Evolutionary conservation across 2,329 filamentous ascomycete species (phyloP), one percentile per base, ranked within the genome.

Genomic region (Hypoxylon sp.): DNA sequence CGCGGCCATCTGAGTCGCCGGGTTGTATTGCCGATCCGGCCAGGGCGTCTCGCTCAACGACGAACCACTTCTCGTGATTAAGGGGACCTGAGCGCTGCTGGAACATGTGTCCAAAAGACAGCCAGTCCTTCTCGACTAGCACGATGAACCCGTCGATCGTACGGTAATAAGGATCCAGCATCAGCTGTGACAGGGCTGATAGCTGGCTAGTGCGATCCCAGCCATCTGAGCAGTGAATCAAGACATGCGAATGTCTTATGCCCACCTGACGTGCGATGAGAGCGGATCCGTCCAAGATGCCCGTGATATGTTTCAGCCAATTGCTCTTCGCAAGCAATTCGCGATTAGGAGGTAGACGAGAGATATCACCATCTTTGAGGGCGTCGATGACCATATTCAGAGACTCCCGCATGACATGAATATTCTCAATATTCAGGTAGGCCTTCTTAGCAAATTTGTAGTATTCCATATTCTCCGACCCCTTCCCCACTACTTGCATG

Each of bases 81-180:
- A 97, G 74, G 62, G 89, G 89, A 2, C 94, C 94, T 9, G 90
- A 90, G n/a, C 94, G 86, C 64, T 96, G 85, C 45, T 91, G 86
- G 73, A 99, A 99, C 87, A 96, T 97, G 72, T 99, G 93, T 1
- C 94, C 94, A 73, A 97, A 99, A 0, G 93, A 94, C 8, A 99
- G 75, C 90, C 94, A 99, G 67, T 99, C 94, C 70, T 99, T 99
- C 71, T 99, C 94, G 2, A 99, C 82, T 5, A 99, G 76, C 2
- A 96, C 86, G 62, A 97, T 92, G 70, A 97, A 99, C 1, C 94
- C 94, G 62, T 97, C 89, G 38, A 99, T 77, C 0, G 94, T 97
- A 41, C 94, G 85, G 70, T 91, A 99, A 71, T 96, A 97, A 0
- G 94, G 94, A 67, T 99, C 94, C 6, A 99, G 81, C 77, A 96